Evolutionary conservation across 2,329 filamentous ascomycete species (phyloP).

Genomic region (Lasiodiplodia gonubiensis): DNA sequence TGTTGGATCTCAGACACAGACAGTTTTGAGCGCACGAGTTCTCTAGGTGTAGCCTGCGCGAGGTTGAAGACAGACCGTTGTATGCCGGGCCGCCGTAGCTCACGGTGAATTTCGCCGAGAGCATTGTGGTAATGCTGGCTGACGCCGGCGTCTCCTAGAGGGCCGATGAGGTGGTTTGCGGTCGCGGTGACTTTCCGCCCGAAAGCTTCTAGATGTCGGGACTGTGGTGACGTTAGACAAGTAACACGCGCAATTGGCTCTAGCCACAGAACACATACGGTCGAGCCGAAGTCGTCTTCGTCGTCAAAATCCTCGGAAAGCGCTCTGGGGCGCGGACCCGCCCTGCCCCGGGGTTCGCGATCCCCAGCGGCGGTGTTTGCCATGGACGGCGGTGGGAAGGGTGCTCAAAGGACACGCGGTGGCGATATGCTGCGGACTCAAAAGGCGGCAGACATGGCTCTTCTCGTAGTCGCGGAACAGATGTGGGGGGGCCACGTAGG

Average conservation of each 20-base stretch:
- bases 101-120: conserved; percentile 86
- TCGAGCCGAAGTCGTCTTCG: conserved; percentile 21
- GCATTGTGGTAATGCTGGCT: conserved; percentile 80
- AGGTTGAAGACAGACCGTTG: conserved; percentile 92
- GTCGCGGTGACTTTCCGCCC: conserved; percentile 94
- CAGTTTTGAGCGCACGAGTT: conserved; percentile 89
- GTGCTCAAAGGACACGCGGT: conserved; percentile 4
- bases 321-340: conserved; percentile 32
- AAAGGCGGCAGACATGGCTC: conserved; percentile 18
- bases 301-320: conserved; percentile 16
- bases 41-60: conserved; percentile 87
- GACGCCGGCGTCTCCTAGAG: conserved; percentile 52
- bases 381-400: conserved; percentile 33
- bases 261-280: conserved; percentile 10
- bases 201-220: conserved; percentile 88
- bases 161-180: conserved; percentile 82
- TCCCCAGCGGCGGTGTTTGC: conserved; percentile 37
- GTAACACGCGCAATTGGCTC: conserved; percentile 11
- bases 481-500: background rate
- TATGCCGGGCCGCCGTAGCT: conserved; percentile 80
- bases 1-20: conserved; percentile 93
- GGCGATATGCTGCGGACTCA: conserved; percentile 9
- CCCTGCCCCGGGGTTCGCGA: conserved; percentile 40
- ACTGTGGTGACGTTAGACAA: conserved; percentile 57
- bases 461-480: conserved; percentile 8